Evolutionary conservation across 768 basidiomycete species (phyloP).

Genomic region (Suillus subaureus): DNA sequence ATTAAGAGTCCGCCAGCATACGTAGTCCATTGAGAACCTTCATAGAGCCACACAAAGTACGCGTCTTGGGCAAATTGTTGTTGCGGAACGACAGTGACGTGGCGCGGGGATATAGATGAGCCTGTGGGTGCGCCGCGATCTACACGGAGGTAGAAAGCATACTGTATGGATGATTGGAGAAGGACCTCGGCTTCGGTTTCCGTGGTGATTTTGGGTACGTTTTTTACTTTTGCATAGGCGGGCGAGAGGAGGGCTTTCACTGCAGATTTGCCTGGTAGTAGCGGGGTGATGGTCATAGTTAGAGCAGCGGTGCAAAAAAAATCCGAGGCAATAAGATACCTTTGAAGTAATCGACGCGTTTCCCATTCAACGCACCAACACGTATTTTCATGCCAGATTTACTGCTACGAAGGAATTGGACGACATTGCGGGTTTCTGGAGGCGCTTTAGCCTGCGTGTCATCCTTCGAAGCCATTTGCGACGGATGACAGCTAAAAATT

Average conservation of each 20-base stretch:
- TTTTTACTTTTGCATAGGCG: constrained; percentile 87
- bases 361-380: constrained; percentile 90
- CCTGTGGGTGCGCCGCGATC: constrained; percentile 61
- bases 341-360: constrained; percentile 97
- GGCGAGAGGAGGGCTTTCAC: constrained; percentile 91
- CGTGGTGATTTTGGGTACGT: constrained; percentile 68
- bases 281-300: constrained; percentile 30
- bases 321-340: constrained; percentile 46
- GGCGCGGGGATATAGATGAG: constrained; percentile 73
- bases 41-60: constrained; percentile 97
- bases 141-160: constrained; percentile 91
- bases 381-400: constrained; percentile 87
- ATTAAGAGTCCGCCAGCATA: constrained; percentile 89
- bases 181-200: constrained; percentile 76
- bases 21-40: constrained; percentile 91
- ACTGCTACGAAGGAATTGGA: constrained; percentile 84
- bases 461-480: constrained; percentile 50
- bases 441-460: constrained; percentile 77
- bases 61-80: constrained; percentile 77
- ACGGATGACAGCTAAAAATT: neutral
- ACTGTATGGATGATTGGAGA: constrained; percentile 72
- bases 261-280: constrained; percentile 79
- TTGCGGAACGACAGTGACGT: constrained; percentile 69
- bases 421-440: constrained; percentile 77
- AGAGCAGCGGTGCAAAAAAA: constrained; percentile 6